Evolutionary conservation across 305 asterid species (phyloP).

Genomic region (Rubia occidens): DNA sequence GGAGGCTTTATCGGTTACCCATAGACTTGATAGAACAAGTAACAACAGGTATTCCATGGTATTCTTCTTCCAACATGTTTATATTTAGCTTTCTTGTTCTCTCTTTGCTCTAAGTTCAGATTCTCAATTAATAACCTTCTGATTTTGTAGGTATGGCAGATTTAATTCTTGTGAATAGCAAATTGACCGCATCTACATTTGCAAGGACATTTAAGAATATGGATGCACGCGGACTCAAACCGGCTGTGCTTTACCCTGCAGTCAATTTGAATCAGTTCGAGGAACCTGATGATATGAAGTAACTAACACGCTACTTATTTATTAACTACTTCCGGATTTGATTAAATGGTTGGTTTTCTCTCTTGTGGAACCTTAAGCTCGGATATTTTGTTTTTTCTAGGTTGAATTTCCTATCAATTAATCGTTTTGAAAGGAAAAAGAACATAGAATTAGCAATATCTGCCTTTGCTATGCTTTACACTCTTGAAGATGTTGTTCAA

Average conservation of each 20-base stretch:
- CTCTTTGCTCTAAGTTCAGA: slow-evolving; percentile 3
- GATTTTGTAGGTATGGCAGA: slow-evolving; percentile 76
- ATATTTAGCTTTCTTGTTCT: background rate
- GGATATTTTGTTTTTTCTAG: slow-evolving; percentile 27
- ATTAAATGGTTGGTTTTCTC: background rate
- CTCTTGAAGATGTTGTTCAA: slow-evolving; percentile 24
- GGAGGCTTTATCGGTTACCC: slow-evolving; percentile 76
- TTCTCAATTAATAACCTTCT: slow-evolving; percentile 8
- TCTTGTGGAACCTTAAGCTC: background rate
- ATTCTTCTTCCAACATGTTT: no score
- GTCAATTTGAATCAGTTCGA: slow-evolving; percentile 77
- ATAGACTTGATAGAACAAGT: slow-evolving; percentile 73
- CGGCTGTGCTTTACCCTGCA: slow-evolving; percentile 91
- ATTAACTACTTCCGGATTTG: background rate
- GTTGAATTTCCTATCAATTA: slow-evolving; percentile 77
- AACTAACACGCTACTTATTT: slow-evolving; percentile 24
- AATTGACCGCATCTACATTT: slow-evolving; percentile 29
- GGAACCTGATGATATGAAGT: slow-evolving; percentile 53
- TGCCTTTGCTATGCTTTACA: slow-evolving; percentile 25
- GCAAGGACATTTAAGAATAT: slow-evolving; percentile 30
- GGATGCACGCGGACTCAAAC: slow-evolving; percentile 20
- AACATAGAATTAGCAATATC: slow-evolving; percentile 77
- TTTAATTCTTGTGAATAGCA: slow-evolving; percentile 60
- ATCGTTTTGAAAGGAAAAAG: slow-evolving; percentile 91
- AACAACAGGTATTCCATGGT: slow-evolving; percentile 53